Base-by-base conservation (phyloP, 441 rosid genomes). In the Breynia disticha region DNA sequence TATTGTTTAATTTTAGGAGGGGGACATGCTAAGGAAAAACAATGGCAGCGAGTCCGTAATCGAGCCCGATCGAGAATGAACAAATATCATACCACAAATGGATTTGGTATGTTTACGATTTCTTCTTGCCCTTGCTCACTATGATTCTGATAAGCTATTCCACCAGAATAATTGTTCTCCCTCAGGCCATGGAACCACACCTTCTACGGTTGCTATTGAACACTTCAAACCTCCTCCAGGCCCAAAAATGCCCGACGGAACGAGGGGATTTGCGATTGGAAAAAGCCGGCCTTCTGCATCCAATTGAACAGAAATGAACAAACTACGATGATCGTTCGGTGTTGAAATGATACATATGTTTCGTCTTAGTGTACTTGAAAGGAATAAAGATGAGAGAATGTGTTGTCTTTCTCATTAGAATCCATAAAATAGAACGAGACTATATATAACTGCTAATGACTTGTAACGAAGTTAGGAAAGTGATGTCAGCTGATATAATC, bases 161-260 rank as follows among this genome's bases (percentile, higher is more conserved):
- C 3, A 15, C 22, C 10, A 19, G 10, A 48, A 9, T 11, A 5
- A 48, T 15, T 28, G 35, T 16, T n/a, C 67, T 46, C 46, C n/a
- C 35, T 43, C 71, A 81, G 98, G 94, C 46, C 91, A 86, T 68
- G 95, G 98, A 61, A 70, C 61, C n/a, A 56, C 77, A 22, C 67
- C 76, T 2, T 71, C 67, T 1, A 47, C 67, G 28, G 83, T 79
- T 72, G 63, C 48, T 1, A 16, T 43, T n/a, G 97, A 86, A 62
- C 64, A 70, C 48, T 52, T 81, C 0, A 91, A 82, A 74, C 95
- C 86, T 28, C 95, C 96, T 17, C 95, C 97, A 0, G 98, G 98
- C 39, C 98, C 97, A 11, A 88, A 66, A 77, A 91, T 91, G 97
- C 98, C 97, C 0, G 97, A 91, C 64, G 97, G 97, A 70, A 91